Percentiles rank a stretch among this genome's conserved stretches.
Evolutionary conservation across 1,139 yeast genomes (phyloP).

Genomic region (Debaryomyces sp.): DNA sequence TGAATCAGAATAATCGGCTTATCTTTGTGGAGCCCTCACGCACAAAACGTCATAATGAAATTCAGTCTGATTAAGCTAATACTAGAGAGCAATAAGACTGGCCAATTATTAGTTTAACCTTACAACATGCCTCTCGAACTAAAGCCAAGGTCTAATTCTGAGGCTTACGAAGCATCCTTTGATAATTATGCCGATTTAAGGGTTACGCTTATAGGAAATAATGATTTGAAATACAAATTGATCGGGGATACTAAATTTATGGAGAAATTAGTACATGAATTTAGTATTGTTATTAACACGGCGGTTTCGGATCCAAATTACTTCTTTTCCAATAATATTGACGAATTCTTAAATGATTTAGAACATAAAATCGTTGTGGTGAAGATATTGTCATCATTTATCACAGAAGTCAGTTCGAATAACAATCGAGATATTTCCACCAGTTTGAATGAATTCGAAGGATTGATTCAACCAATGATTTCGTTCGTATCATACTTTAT

Average conservation of each 20-base stretch:
- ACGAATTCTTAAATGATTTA: slow-evolving; percentile 16
- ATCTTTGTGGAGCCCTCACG: slow-evolving; percentile 1
- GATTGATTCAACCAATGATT: slow-evolving; percentile 21
- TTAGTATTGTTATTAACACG: slow-evolving; percentile 3
- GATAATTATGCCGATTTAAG: slow-evolving; percentile 22
- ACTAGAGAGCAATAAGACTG: background rate
- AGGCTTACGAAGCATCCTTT: background rate
- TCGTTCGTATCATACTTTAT: slow-evolving; percentile 23
- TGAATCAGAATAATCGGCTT: background rate
- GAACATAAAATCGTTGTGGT: slow-evolving; percentile 29
- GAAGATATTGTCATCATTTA: slow-evolving; percentile 28
- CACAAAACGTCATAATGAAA: background rate
- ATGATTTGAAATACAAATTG: slow-evolving; percentile 40
- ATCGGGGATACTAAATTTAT: slow-evolving; percentile 31
- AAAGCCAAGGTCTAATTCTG: background rate
- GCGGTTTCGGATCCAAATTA: slow-evolving; percentile 6
- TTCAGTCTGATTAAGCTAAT: background rate
- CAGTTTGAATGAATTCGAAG: slow-evolving; percentile 21
- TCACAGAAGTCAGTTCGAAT: slow-evolving; percentile 24
- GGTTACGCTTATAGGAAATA: slow-evolving; percentile 43
- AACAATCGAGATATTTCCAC: slow-evolving; percentile 19
- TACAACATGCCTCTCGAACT: slow-evolving; percentile 2
- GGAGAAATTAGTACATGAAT: slow-evolving; percentile 15
- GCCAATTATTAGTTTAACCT: background rate
- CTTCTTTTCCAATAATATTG: background rate